Percentiles rank a stretch among this genome's conserved stretches.
phyloP scores from a whole-genome alignment of 2,329 filamentous ascomycete species.

The Beauveria varroae region DNA sequence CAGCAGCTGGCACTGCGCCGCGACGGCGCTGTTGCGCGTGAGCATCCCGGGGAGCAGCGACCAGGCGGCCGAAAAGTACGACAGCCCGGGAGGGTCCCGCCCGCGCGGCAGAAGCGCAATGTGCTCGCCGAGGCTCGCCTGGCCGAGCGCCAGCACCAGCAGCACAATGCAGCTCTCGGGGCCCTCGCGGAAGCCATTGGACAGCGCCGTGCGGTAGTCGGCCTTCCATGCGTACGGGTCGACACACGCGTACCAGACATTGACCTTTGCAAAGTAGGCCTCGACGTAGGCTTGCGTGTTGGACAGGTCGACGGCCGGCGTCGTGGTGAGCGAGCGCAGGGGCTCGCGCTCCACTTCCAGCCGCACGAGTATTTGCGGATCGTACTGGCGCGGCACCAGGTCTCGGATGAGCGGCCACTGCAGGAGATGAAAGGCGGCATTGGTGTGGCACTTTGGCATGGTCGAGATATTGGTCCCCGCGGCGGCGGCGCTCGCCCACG shows the following conservation, averaged over 20 bases:
- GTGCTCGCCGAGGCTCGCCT: slow-evolving; percentile 67
- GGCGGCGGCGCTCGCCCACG: slow-evolving; percentile 52
- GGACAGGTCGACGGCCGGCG: slow-evolving; percentile 61
- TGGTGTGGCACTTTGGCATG: slow-evolving; percentile 80
- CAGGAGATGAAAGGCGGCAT: slow-evolving; percentile 67
- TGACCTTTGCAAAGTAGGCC: slow-evolving; percentile 74
- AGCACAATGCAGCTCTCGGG: slow-evolving; percentile 78
- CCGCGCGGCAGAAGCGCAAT: slow-evolving; percentile 57
- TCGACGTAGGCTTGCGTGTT: slow-evolving; percentile 69
- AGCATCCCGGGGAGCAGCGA: slow-evolving; percentile 68
- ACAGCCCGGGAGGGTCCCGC: slow-evolving; percentile 61
- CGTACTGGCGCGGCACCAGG: slow-evolving; percentile 67
- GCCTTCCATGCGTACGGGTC: slow-evolving; percentile 74
- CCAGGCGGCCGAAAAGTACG: slow-evolving; percentile 79
- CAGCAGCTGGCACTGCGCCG: slow-evolving; percentile 72
- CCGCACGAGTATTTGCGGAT: slow-evolving; percentile 73
- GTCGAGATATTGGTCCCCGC: slow-evolving; percentile 63
- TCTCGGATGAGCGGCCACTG: slow-evolving; percentile 77
- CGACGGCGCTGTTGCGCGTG: slow-evolving; percentile 70
- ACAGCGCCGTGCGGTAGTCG: slow-evolving; percentile 67
- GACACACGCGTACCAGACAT: slow-evolving; percentile 80
- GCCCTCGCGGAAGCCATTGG: slow-evolving; percentile 68
- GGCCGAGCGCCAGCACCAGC: slow-evolving; percentile 68
- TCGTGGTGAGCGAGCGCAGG: slow-evolving; percentile 58
- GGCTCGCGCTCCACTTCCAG: slow-evolving; percentile 74